Evolutionary conservation across 371 early-diverging fungal species (phyloP).

Genomic region (Saksenaea vasiformis): DNA sequence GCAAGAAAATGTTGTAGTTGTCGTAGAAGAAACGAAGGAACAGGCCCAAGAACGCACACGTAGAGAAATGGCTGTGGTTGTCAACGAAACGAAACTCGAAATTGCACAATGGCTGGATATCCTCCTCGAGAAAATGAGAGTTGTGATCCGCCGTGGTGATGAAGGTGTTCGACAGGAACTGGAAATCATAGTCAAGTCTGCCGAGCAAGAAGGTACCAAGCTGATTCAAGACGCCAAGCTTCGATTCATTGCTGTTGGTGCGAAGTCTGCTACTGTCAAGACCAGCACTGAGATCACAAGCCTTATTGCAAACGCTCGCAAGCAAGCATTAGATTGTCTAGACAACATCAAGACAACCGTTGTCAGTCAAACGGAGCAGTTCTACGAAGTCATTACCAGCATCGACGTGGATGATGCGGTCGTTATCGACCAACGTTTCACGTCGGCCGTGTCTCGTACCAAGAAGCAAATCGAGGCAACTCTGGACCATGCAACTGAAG

Average conservation of each 20-base stretch:
- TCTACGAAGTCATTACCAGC: constrained; percentile 24
- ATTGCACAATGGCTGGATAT: constrained; percentile 31
- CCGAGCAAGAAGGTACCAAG: constrained; percentile 22
- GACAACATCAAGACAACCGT: constrained; percentile 31
- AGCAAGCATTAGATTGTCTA: constrained; percentile 30
- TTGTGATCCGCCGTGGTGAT: constrained; percentile 24
- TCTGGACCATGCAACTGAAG: constrained; percentile 25
- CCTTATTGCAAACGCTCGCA: constrained; percentile 19
- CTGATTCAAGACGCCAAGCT: constrained; percentile 13
- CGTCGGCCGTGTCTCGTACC: constrained; percentile 22
- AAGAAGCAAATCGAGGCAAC: constrained; percentile 23
- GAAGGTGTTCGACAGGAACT: constrained; percentile 22
- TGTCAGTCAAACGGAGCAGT: constrained; percentile 16
- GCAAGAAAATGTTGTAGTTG: constrained; percentile 2
- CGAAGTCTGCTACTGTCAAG: not conserved
- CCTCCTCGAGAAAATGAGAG: constrained; percentile 27
- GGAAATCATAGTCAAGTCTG: constrained; percentile 10
- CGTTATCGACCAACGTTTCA: constrained; percentile 18
- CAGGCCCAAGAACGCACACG: constrained; percentile 30
- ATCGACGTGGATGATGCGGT: constrained; percentile 7
- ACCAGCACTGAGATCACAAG: constrained; percentile 2
- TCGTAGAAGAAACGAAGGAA: constrained; percentile 33
- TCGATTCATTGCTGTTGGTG: constrained; percentile 9
- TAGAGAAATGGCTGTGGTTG: constrained; percentile 31
- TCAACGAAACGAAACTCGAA: constrained; percentile 31